Percentiles rank a stretch among this genome's conserved stretches.
Conservation (phyloP, 352 stramenopile species). For the Stephanocyclus meneghinianus region DNA sequence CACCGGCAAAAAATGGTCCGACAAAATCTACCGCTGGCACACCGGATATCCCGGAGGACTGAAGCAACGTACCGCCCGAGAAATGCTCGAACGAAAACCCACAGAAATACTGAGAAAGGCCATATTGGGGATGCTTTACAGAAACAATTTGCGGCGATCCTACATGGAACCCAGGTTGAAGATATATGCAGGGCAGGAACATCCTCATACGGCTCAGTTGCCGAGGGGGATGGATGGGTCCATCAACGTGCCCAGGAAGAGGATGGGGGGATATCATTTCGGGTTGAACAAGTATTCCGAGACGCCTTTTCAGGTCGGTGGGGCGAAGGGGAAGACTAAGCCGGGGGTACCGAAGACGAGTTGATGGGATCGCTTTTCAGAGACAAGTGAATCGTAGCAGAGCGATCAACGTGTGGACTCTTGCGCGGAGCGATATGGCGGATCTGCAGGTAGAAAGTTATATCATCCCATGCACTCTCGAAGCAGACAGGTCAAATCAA, state of each 20-base stretch:
- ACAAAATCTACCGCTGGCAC: slow-evolving; percentile 98
- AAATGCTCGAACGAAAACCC: slow-evolving; percentile 92
- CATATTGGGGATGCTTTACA: slow-evolving; percentile 95
- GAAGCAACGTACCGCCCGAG: slow-evolving; percentile 91
- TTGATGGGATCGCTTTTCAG: too few species aligned
- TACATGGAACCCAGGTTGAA: slow-evolving; percentile 93
- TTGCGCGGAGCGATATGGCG: too few species aligned
- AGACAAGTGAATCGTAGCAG: too few species aligned
- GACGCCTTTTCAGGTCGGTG: slow-evolving; percentile 43
- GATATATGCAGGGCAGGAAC: slow-evolving; percentile 91
- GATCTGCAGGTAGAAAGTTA: too few species aligned
- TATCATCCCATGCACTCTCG: too few species aligned
- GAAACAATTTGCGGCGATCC: slow-evolving; percentile 93
- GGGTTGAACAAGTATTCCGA: slow-evolving; percentile 54
- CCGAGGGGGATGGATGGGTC: slow-evolving; percentile 33
- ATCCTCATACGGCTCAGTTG: slow-evolving; percentile 91
- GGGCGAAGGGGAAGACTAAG: background rate
- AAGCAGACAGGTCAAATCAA: too few species aligned
- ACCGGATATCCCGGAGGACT: slow-evolving; percentile 95
- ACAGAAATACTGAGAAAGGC: slow-evolving; percentile 94
- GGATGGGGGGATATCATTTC: slow-evolving; percentile 67
- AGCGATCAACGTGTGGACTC: too few species aligned
- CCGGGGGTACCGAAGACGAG: too few species aligned
- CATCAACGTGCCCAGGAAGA: slow-evolving; percentile 57
- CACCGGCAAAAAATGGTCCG: slow-evolving; percentile 94